Base-by-base conservation (phyloP, 1,139 yeast genomes). In the Yamadazyma taylorii region DNA sequence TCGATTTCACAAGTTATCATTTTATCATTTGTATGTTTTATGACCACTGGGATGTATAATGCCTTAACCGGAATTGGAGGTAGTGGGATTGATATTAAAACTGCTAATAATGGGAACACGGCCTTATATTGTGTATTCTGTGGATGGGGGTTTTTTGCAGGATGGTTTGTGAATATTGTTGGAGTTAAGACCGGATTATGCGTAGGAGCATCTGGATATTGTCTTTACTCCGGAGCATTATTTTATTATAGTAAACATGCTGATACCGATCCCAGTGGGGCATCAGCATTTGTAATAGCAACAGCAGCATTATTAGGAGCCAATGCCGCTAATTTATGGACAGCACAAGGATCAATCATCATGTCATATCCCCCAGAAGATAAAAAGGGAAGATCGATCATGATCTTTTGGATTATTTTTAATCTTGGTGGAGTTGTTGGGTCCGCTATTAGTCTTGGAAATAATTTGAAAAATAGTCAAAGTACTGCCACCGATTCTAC, bases 371-470 rank as follows among this genome's bases (percentile, higher is more conserved):
- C 85, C 7, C 58, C 76, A n/a, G 84, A 79, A 56, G 56, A 61
- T 34, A 61, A 55, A 31, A 79, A 79, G 58, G 85, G 82, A 35
- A 60, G 63, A 39, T 79, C 78, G 37, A 68, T 79, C 37, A 68
- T 69, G 74, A 55, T 73, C 16, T 79, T 79, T 56, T 79, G 86
- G 86, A 64, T 75, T 39, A 76, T 80, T 40, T 79, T 79, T 67
- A 78, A 79, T 59, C 58, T 79, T 45, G 85, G 85, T 53, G 81
- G 81, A 7, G 84, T 79, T 38, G 75, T 72, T 42, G 82, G 83
- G 37, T 64, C 77, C n/a, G 61, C 75, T 38, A 73, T 78, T 45
- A 79, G 81, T 16, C 70, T 78, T 55, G 81, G 73, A 24, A 65
- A 73, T 46, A 75, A 73, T 47, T 51, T 78, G 45, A 51, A 69